These are phyloP conservation scores for Phytopythium sindhum DNA, from an alignment of 352 stramenopile genomes.

Conservation along the genomic window DNA sequence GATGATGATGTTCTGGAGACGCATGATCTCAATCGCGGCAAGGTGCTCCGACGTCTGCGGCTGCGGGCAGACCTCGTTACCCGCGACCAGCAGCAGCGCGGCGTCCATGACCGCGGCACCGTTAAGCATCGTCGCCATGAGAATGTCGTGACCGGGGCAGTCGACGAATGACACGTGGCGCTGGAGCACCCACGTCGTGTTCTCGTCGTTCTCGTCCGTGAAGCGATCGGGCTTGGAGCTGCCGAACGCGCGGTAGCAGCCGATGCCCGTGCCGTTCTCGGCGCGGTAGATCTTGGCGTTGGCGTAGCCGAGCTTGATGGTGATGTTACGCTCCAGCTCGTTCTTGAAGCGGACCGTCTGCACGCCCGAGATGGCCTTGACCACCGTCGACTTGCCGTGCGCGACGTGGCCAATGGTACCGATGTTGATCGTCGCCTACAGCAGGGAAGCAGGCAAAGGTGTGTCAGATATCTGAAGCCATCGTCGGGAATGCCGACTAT, in stretches of 20 bases:
- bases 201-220: constrained; percentile 83
- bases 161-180: constrained; percentile 99
- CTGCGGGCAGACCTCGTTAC: constrained; percentile 98
- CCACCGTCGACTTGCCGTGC: constrained; percentile 99
- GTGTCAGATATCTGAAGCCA: neutral
- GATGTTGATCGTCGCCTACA: constrained; percentile 99
- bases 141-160: constrained; percentile 99
- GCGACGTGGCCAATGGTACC: constrained; percentile 99
- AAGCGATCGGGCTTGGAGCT: constrained; percentile 88
- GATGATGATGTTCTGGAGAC: constrained; percentile 99
- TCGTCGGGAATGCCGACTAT: neutral
- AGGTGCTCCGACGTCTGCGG: constrained; percentile 99
- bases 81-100: constrained; percentile 97
- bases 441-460: no score
- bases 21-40: constrained; percentile 99
- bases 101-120: constrained; percentile 99
- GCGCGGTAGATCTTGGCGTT: constrained; percentile 99
- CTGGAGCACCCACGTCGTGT: constrained; percentile 89
- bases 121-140: constrained; percentile 99
- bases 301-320: constrained; percentile 99
- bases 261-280: constrained; percentile 76
- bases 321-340: constrained; percentile 99
- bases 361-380: constrained; percentile 99
- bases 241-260: constrained; percentile 87
- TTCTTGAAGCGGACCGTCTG: constrained; percentile 98